Evolutionary conservation across 2,329 filamentous ascomycete genomes (phyloP), one percentile per base, ranked within the genome.

Genomic region (Tolypocladium pustulatum): DNA sequence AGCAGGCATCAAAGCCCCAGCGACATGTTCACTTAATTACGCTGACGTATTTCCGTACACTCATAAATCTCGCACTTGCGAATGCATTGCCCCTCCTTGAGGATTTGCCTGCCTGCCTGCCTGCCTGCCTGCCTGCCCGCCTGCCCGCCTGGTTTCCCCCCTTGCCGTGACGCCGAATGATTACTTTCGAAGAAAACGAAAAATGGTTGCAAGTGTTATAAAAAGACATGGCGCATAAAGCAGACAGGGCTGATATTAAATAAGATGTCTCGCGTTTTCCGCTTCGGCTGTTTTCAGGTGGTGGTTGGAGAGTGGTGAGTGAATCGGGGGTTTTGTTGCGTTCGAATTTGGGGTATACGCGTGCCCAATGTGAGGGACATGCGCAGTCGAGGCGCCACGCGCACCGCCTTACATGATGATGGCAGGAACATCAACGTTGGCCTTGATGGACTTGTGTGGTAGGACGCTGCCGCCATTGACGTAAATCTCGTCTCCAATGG

Each of bases 401-500:
- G 8, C 15, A 20, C 43, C 43, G 9, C n/a, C 54, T 78, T 79
- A 87, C 84, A 87, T 87, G 70, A 87, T 87, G 65, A 87, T 86
- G 61, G 84, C 83, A 30, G 84, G 84, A 34, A 83, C 84, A 75
- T 99, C 94, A 68, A 99, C 90, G 75, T 99, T 99, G 69, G 88
- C 85, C 84, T 97, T 97, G 83, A 99, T 97, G 74, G 88, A 94
- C 88, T 99, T 99, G 80, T 99, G 93, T 8, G 93, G 93, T 64
- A 99, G 80, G 62, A 99, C 88, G 68, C 90, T 95, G 69, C 92
- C 91, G 68, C 93, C 93, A 75, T 99, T 99, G 75, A 97, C 94
- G 76, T 97, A 97, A 66, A 99, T 91, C 78, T 99, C 93, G 71
- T 99, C 93, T 56, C 91, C 93, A 72, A 99, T 96, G 60, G 90